Percentiles rank a stretch among this genome's conserved stretches.
phyloP scores from a whole-genome alignment of 2,329 filamentous ascomycete genomes.

The Colletotrichum sp. region DNA sequence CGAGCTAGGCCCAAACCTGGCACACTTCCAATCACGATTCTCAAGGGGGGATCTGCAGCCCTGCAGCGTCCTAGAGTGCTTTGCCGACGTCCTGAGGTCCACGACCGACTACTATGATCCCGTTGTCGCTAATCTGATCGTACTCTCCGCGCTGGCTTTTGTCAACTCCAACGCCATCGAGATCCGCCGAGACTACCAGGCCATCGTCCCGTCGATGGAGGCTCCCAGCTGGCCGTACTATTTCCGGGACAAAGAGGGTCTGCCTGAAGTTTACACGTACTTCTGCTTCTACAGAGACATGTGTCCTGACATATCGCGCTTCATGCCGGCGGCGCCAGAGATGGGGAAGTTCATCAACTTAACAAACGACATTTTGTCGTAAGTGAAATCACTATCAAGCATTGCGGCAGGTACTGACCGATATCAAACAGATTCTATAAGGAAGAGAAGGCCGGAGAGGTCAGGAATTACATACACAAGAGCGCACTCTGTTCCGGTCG shows the following conservation, averaged over 20 bases:
- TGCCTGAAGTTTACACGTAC: conserved; percentile 29
- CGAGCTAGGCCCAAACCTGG: conserved; percentile 22
- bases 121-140: conserved; percentile 30
- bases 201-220: conserved; percentile 21
- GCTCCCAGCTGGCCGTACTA: conserved; percentile 30
- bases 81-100: conserved; percentile 25
- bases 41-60: conserved; percentile 24
- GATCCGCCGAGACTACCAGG: conserved; percentile 21
- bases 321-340: conserved; percentile 30
- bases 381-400: background rate
- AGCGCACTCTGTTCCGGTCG: conserved; percentile 6
- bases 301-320: conserved; percentile 30
- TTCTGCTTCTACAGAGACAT: conserved; percentile 30
- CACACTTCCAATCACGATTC: conserved; percentile 29
- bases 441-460: conserved; percentile 30
- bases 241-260: conserved; percentile 29
- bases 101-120: conserved; percentile 28
- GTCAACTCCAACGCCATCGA: conserved; percentile 31
- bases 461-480: conserved; percentile 29
- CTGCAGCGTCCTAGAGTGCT: conserved; percentile 23
- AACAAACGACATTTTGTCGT: conserved; percentile 33
- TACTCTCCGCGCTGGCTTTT: conserved; percentile 32
- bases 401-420: background rate
- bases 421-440: conserved; percentile 30
- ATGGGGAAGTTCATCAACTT: conserved; percentile 30